Conservation (phyloP, 495 filamentous ascomycete species). For the Aspergillus ostianus region DNA sequence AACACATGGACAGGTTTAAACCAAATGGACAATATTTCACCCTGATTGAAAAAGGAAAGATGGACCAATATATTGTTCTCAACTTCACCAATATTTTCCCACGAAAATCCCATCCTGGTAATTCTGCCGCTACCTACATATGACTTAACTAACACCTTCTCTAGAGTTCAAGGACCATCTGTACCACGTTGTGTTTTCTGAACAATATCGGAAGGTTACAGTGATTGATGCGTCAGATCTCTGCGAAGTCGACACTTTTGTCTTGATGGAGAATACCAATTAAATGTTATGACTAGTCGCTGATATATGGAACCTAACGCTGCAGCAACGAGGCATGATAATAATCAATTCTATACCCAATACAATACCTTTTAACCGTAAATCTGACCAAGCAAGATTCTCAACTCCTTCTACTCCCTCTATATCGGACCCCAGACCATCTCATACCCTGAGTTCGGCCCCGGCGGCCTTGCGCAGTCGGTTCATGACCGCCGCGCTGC, state of each 20-base stretch:
- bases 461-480: conserved; percentile 84
- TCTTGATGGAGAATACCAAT: conserved; percentile 15
- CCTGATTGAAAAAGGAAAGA: conserved; percentile 20
- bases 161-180: conserved; percentile 15
- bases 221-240: conserved; percentile 19
- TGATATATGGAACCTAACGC: no score
- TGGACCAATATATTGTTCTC: conserved; percentile 24
- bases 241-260: conserved; percentile 12
- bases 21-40: conserved; percentile 18
- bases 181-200: conserved; percentile 22
- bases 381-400: conserved; percentile 9
- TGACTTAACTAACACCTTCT: conserved; percentile 20
- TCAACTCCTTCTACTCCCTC: conserved; percentile 10
- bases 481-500: conserved; percentile 96
- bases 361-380: no score
- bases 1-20: conserved; percentile 23
- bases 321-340: no score
- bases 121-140: conserved; percentile 13
- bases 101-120: conserved; percentile 20
- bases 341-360: no score
- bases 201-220: conserved; percentile 17
- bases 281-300: no score
- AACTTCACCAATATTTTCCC: conserved; percentile 18
- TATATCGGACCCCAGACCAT: conserved; percentile 12
- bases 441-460: conserved; percentile 38